Evolutionary conservation across 345 rosid species (phyloP).

Genomic region (Lepidium sativum): DNA sequence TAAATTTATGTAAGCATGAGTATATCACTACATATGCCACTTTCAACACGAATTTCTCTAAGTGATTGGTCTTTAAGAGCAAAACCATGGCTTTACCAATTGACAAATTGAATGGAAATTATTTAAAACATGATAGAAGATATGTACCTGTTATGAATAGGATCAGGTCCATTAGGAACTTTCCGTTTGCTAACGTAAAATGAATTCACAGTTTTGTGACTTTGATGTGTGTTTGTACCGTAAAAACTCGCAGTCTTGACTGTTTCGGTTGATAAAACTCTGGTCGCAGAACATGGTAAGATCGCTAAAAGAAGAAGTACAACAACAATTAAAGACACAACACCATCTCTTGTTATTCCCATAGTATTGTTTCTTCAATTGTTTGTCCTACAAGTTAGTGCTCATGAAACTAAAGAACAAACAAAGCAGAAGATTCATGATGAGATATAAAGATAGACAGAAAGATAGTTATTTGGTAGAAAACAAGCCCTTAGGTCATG

Average conservation of each 20-base stretch:
- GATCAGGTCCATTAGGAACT: no score
- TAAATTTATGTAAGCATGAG: not conserved
- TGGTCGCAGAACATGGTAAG: constrained; percentile 23
- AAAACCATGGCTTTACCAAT: not conserved
- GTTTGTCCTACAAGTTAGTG: constrained; percentile 25
- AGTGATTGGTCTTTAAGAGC: not conserved
- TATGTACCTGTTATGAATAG: no score
- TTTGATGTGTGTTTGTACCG: constrained; percentile 22
- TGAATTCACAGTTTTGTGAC: no score
- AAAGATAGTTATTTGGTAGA: not conserved
- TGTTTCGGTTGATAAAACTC: constrained; percentile 24
- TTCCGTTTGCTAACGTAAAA: no score
- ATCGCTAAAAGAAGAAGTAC: constrained; percentile 43
- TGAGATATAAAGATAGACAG: constrained; percentile 1
- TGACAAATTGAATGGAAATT: not conserved
- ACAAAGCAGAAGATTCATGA: constrained; percentile 27
- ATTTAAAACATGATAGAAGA: not conserved
- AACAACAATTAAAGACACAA: constrained; percentile 35
- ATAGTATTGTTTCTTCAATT: constrained; percentile 17
- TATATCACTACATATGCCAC: not conserved
- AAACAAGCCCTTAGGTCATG: constrained; percentile 15
- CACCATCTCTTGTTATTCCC: constrained; percentile 24
- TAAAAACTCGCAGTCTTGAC: constrained; percentile 23
- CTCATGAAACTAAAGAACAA: constrained; percentile 12
- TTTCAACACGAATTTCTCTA: not conserved